These are phyloP conservation scores for Xylona heveae DNA, from an alignment of 495 filamentous ascomycete species.

Conservation along the genomic window DNA sequence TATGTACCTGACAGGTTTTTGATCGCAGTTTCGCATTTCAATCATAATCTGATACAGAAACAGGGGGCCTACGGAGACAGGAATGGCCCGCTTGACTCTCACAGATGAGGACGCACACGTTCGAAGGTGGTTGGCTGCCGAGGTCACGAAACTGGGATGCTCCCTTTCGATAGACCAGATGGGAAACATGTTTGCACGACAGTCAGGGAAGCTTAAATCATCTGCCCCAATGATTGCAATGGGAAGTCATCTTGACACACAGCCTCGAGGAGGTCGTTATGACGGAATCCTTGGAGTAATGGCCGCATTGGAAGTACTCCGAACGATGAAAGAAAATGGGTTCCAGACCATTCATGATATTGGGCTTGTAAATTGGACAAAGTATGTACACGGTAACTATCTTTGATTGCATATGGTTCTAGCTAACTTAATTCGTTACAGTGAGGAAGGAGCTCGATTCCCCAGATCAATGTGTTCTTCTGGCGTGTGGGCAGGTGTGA, in stretches of 20 bases:
- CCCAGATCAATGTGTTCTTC: conserved; percentile 11
- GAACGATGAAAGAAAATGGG: conserved; percentile 8
- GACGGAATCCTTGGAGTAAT: conserved; percentile 12
- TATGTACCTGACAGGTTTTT: no score
- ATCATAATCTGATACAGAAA: conserved; percentile 2
- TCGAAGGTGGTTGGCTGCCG: conserved; percentile 9
- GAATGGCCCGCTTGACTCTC: conserved; percentile 1
- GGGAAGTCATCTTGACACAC: conserved; percentile 25
- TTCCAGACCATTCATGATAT: conserved; percentile 8
- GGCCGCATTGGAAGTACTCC: conserved; percentile 10
- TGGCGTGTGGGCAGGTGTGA: conserved; percentile 8
- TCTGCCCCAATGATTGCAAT: conserved; percentile 20
- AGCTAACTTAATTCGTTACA: neutral
- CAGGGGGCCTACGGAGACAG: conserved; percentile 3
- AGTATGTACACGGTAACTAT: neutral
- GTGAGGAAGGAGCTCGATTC: conserved; percentile 11
- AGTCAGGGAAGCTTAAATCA: conserved; percentile 6
- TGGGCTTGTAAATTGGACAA: conserved; percentile 11
- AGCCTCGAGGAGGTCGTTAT: conserved; percentile 12
- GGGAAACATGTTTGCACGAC: conserved; percentile 12
- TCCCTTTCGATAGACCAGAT: conserved; percentile 10
- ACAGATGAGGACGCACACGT: neutral
- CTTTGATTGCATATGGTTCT: neutral
- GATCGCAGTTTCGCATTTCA: neutral
- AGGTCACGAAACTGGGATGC: conserved; percentile 8